Evolutionary conservation across 192 early-diverging fungal species (phyloP).

Genomic region (Podochytrium sp.): DNA sequence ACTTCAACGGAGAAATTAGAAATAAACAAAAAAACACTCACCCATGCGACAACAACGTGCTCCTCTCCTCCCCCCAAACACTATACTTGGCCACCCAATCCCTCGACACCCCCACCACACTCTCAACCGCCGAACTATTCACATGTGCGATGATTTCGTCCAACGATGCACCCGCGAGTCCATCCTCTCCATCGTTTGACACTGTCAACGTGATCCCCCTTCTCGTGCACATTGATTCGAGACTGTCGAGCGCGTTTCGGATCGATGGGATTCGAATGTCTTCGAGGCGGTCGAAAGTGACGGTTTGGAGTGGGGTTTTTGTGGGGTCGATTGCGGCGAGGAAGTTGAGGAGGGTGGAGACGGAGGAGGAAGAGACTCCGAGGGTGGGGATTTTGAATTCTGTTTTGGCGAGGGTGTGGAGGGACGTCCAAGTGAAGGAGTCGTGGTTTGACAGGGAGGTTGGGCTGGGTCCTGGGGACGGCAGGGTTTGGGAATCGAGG

Average conservation of each 20-base stretch:
- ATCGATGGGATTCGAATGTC: neutral
- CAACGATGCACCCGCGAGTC: neutral
- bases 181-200: neutral
- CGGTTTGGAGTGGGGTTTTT: neutral
- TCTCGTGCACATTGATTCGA: neutral
- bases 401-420: neutral
- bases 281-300: neutral
- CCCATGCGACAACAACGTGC: slow-evolving; percentile 17
- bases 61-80: neutral
- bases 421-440: neutral
- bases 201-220: neutral
- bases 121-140: neutral
- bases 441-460: neutral
- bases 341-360: neutral
- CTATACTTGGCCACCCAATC: slow-evolving; percentile 26
- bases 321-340: neutral
- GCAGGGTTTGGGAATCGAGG: neutral
- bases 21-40: neutral
- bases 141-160: neutral
- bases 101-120: neutral
- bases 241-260: neutral
- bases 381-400: neutral
- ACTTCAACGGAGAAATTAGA: neutral
- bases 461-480: neutral
- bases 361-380: neutral